Conservation (phyloP, 371 early-diverging fungal species). For the Mucor plumbeus region DNA sequence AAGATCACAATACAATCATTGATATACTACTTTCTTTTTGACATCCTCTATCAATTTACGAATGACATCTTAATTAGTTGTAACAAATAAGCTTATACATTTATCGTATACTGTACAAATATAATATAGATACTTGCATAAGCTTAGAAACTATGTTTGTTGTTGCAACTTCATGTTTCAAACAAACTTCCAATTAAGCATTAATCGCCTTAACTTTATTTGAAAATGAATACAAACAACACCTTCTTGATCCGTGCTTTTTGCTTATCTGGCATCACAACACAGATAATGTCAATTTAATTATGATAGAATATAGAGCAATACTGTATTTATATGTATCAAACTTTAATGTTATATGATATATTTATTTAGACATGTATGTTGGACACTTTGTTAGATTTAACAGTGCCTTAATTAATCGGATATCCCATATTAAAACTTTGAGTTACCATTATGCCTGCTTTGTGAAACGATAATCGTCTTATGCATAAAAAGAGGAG, state of each 20-base stretch:
- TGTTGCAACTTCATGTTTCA: background rate
- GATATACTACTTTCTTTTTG: background rate
- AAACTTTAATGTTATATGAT: background rate
- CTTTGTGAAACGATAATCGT: background rate
- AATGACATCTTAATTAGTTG: background rate
- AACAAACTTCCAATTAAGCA: background rate
- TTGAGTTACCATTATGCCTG: constrained; percentile 8
- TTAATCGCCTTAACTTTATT: background rate
- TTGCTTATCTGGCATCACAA: background rate
- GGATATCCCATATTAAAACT: background rate
- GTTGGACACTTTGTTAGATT: background rate
- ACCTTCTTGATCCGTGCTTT: background rate
- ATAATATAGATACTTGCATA: too few relatives aligned
- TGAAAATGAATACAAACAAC: background rate
- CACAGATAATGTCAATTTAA: too few relatives aligned
- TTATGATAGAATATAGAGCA: too few relatives aligned
- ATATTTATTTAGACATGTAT: background rate
- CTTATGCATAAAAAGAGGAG: background rate
- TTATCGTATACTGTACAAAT: too few relatives aligned
- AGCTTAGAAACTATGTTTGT: background rate
- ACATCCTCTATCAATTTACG: too few relatives aligned
- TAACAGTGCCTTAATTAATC: background rate
- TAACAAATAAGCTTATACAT: background rate
- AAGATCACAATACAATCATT: background rate
- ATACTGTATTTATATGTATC: too few relatives aligned